A percentile compares a stretch with the other conserved stretches of the same genome.
Conservation (phyloP, 169 alveolate genomes). For the Eimeria necatrix region DNA sequence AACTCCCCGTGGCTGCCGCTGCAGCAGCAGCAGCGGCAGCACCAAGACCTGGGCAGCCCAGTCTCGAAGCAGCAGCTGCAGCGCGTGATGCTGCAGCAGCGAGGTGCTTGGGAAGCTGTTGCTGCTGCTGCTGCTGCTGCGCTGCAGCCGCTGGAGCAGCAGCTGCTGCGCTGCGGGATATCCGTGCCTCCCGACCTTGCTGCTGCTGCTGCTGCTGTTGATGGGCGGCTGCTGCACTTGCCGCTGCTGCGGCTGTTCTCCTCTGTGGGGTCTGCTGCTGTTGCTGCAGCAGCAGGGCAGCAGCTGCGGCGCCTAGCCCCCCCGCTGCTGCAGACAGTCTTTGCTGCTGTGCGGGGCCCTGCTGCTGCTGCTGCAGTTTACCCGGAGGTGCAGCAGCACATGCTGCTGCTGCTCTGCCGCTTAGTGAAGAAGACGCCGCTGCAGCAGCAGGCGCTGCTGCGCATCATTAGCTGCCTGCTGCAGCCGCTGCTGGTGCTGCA, state of each 20-base stretch:
- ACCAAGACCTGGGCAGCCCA: not conserved
- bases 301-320: slow-evolving; percentile 50
- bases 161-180: slow-evolving; percentile 61
- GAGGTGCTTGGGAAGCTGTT: slow-evolving; percentile 26
- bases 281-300: slow-evolving; percentile 39
- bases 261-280: slow-evolving; percentile 11
- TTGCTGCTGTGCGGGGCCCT: slow-evolving; percentile 52
- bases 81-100: slow-evolving; percentile 51
- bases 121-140: slow-evolving; percentile 55
- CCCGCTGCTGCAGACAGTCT: slow-evolving; percentile 63
- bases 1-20: slow-evolving; percentile 63
- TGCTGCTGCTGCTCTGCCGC: slow-evolving; percentile 63
- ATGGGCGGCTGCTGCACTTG: slow-evolving; percentile 28
- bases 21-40: slow-evolving; percentile 72
- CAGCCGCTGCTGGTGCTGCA: slow-evolving; percentile 51
- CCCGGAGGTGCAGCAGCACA: slow-evolving; percentile 61
- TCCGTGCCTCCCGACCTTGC: slow-evolving; percentile 5
- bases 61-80: slow-evolving; percentile 44
- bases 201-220: slow-evolving; percentile 51
- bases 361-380: slow-evolving; percentile 35
- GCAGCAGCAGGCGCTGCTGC: slow-evolving; percentile 73
- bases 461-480: slow-evolving; percentile 19
- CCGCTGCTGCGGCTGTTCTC: slow-evolving; percentile 69
- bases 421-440: slow-evolving; percentile 20
- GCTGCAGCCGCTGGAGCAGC: slow-evolving; percentile 63